Conservation (phyloP, 148 eudicot genomes). For the Limonium bicolor region DNA sequence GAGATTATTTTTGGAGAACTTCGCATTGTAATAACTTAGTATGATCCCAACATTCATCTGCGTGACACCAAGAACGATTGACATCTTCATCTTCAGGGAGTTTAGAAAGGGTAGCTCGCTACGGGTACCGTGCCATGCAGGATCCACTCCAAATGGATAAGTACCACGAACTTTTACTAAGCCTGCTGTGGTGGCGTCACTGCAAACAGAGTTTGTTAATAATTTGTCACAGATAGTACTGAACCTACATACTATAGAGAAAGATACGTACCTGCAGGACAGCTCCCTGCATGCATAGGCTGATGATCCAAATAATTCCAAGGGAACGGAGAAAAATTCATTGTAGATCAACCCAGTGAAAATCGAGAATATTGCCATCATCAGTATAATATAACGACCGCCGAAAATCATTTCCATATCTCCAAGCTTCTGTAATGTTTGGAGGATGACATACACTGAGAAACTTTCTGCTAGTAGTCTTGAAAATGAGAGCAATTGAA, state of each 20-base stretch:
- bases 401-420: slow-evolving; percentile 92
- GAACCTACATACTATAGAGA: neutral
- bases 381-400: slow-evolving; percentile 70
- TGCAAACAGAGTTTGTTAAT: slow-evolving; percentile 12
- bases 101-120: slow-evolving; percentile 81
- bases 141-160: slow-evolving; percentile 91
- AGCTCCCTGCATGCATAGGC: slow-evolving; percentile 71
- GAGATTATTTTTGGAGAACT: slow-evolving; percentile 47
- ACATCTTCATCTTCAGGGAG: slow-evolving; percentile 95
- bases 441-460: neutral
- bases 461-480: neutral
- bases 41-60: slow-evolving; percentile 89
- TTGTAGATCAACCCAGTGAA: slow-evolving; percentile 77
- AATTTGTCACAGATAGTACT: too few relatives aligned
- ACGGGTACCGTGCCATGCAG: slow-evolving; percentile 83
- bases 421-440: slow-evolving; percentile 61
- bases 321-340: slow-evolving; percentile 88
- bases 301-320: slow-evolving; percentile 67
- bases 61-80: slow-evolving; percentile 67
- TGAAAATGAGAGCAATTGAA: neutral
- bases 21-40: slow-evolving; percentile 61
- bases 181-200: slow-evolving; percentile 65
- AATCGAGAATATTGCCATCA: slow-evolving; percentile 90
- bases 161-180: slow-evolving; percentile 57
- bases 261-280: slow-evolving; percentile 46